Base-by-base conservation (phyloP, 495 filamentous ascomycete genomes). In the Achaetomiella virescens region DNA sequence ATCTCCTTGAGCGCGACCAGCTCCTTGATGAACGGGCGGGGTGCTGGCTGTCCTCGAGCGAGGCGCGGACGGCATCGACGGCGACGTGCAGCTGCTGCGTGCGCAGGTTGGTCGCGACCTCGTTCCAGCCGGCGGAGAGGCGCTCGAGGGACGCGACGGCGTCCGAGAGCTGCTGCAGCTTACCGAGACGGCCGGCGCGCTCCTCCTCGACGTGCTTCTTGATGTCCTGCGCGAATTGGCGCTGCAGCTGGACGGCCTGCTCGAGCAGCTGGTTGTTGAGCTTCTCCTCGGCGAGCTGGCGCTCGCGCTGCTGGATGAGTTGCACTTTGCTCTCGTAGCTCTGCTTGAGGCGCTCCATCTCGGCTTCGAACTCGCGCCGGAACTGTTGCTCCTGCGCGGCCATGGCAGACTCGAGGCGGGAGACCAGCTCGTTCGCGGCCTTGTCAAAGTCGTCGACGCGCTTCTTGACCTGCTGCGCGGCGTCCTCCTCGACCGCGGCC, bases 81-180 rank as follows among this genome's bases (percentile, higher is more conserved):
- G 93, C 93, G 37, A 97, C 89, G 66, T 93, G 88, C 15, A 97
- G 83, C 68, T 97, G 89, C 72, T 98, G 93, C 6, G 95, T 97
- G 71, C 86, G 86, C 52, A 97, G 82, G 72, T 91, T 96, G 46
- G 79, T 96, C 89, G 24, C 84, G 21, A 97, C 88, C 7, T 84
- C 79, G 68, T 87, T 89, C 89, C 88, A 96, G 57, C 86, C 84
- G 11, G 81, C 77, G 11, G 89, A 93, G 36, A 97, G 81, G 61
- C 84, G 81, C 73, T 96, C 90, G 2, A 98, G 83, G 56, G 93
- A 87, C 21, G 73, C 75, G 42, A 98, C 85, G 35, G 82, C 82
- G 22, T 78, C 68, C n/a, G 83, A 82, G 45, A 98, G 82, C 61
- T 93, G 88, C 44, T 81, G 76, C 43, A 98, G 81, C 72, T 88